Conservation (phyloP, 805 yeast genomes). For the Ogataea wickerhamii region DNA sequence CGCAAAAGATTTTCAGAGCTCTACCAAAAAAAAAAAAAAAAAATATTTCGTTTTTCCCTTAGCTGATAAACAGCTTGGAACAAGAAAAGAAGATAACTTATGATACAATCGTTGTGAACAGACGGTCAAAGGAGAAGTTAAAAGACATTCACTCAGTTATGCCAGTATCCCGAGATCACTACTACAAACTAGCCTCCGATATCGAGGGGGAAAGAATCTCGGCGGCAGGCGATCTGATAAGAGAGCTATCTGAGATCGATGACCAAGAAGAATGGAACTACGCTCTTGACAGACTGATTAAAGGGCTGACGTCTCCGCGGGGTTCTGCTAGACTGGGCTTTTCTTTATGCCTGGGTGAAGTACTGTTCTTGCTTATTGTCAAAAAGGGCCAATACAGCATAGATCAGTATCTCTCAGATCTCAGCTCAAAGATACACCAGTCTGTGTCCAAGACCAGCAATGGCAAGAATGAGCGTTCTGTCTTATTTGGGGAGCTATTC, state of each 20-base stretch:
- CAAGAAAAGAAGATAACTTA: too few species aligned
- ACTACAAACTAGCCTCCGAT: conserved; percentile 75
- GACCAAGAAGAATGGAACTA: conserved; percentile 70
- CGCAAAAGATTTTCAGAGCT: not conserved
- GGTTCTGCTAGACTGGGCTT: conserved; percentile 86
- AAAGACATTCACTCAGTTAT: too few species aligned
- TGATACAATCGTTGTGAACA: too few species aligned
- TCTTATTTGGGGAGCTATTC: conserved; percentile 77
- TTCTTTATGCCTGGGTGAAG: conserved; percentile 80
- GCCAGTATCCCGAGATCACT: conserved; percentile 67
- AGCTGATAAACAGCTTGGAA: too few species aligned
- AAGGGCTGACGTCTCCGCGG: conserved; percentile 77
- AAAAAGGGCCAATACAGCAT: conserved; percentile 35
- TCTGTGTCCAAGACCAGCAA: conserved; percentile 45
- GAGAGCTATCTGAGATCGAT: conserved; percentile 47
- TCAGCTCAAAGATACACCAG: conserved; percentile 35
- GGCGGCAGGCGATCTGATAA: conserved; percentile 64
- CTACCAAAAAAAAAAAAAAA: not conserved
- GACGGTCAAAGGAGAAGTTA: too few species aligned
- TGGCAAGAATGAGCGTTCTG: conserved; percentile 80
- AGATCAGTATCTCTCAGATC: conserved; percentile 34
- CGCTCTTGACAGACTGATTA: conserved; percentile 71
- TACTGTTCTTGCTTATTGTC: conserved; percentile 36
- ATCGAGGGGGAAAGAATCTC: conserved; percentile 64
- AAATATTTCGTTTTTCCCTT: not conserved